Conservation (phyloP, 202 grass and related monocot species). For the Saccharum hybrid region DNA sequence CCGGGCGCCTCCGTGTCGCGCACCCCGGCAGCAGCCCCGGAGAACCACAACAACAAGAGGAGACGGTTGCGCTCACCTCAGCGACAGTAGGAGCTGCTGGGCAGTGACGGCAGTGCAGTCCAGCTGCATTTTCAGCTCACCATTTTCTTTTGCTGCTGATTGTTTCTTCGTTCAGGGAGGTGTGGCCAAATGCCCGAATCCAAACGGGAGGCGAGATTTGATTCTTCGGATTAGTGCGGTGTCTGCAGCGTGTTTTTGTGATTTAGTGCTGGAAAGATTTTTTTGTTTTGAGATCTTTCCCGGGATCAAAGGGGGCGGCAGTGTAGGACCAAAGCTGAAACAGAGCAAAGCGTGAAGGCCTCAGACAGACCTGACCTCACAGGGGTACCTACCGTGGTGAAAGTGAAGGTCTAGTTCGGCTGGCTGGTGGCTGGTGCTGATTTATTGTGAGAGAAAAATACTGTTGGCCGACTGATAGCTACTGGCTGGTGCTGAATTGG, state of each 20-base stretch:
- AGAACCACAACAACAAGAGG: constrained; percentile 69
- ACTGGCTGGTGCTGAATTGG: too few species aligned
- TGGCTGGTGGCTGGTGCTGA: too few species aligned
- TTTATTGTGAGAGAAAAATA: too few species aligned
- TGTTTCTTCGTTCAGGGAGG: constrained; percentile 1
- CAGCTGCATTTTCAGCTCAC: constrained; percentile 42
- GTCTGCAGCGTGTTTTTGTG: constrained; percentile 44
- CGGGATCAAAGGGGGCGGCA: constrained; percentile 41
- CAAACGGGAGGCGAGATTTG: constrained; percentile 19
- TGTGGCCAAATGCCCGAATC: constrained; percentile 36
- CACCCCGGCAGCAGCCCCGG: constrained; percentile 36
- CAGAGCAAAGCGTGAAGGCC: constrained; percentile 30
- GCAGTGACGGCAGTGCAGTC: constrained; percentile 23
- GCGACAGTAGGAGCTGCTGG: constrained; percentile 47
- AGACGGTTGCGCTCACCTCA: constrained; percentile 59
- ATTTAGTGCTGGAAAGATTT: constrained; percentile 63
- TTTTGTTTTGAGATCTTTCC: constrained; percentile 65
- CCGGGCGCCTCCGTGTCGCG: constrained; percentile 44
- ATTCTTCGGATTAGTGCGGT: constrained; percentile 56
- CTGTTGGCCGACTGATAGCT: too few species aligned
- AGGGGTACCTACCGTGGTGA: neutral
- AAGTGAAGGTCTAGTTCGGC: too few species aligned
- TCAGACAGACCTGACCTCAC: neutral
- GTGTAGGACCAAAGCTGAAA: constrained; percentile 33
- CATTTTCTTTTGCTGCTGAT: constrained; percentile 32